A percentile compares a stretch with the other conserved stretches of the same genome.
These are phyloP conservation scores for Drosera spatulata DNA, from an alignment of 179 eudicot genomes.

Conservation along the genomic window DNA sequence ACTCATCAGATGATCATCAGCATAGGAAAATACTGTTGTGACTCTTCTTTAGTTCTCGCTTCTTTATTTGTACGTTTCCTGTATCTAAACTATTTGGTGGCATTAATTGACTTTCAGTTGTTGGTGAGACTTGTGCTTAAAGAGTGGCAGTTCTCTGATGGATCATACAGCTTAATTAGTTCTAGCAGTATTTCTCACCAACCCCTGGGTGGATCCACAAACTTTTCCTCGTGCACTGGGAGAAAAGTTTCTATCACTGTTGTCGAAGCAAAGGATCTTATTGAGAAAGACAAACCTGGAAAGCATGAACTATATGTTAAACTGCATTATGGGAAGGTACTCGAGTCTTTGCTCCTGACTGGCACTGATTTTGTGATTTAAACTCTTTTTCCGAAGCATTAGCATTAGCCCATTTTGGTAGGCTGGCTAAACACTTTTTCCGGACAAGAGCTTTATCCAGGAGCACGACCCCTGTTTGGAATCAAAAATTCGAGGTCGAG, in stretches of 20 bases:
- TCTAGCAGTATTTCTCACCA: conserved; percentile 32
- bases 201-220: conserved; percentile 39
- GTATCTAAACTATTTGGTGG: not conserved
- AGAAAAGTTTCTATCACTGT: conserved; percentile 68
- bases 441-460: conserved; percentile 45
- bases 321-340: conserved; percentile 95
- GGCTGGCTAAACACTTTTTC: too few species aligned
- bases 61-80: too few species aligned
- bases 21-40: too few species aligned
- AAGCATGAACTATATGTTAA: conserved; percentile 70
- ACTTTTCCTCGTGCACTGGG: conserved; percentile 45
- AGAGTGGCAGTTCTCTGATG: conserved; percentile 94
- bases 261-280: conserved; percentile 65
- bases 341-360: not conserved
- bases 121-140: conserved; percentile 62
- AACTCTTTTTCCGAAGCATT: too few species aligned
- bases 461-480: conserved; percentile 57
- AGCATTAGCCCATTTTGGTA: too few species aligned
- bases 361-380: too few species aligned
- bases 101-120: conserved; percentile 43
- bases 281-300: conserved; percentile 56
- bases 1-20: too few species aligned
- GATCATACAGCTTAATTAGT: conserved; percentile 41
- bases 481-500: conserved; percentile 85
- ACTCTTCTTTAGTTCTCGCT: too few species aligned